Percentiles rank a stretch among this genome's conserved stretches.
These are phyloP conservation scores for Debaryomyces fabryi DNA, from an alignment of 1,139 yeast species.

Conservation along the genomic window DNA sequence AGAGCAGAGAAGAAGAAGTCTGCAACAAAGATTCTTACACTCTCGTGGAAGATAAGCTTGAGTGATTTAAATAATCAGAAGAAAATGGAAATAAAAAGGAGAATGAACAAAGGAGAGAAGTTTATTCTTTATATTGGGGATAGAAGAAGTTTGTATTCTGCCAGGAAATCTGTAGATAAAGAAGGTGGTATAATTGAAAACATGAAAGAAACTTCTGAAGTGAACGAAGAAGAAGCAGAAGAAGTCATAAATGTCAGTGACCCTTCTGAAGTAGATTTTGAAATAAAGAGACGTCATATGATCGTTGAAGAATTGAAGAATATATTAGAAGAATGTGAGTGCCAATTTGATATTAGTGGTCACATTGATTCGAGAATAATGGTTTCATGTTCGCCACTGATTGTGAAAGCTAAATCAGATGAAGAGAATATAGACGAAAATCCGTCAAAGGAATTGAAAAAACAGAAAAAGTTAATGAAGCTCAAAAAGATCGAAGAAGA, in stretches of 20 bases:
- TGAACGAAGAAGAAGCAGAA: slow-evolving; percentile 14
- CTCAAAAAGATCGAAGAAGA: slow-evolving; percentile 18
- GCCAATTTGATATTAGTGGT: slow-evolving; percentile 37
- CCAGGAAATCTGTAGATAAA: slow-evolving; percentile 19
- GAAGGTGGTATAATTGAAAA: slow-evolving; percentile 17
- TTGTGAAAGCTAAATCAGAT: slow-evolving; percentile 11
- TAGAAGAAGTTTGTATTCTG: slow-evolving; percentile 20
- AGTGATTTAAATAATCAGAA: slow-evolving; percentile 46
- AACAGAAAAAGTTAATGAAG: slow-evolving; percentile 16
- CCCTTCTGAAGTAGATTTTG: slow-evolving; percentile 27
- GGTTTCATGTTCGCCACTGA: slow-evolving; percentile 23
- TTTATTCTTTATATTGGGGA: slow-evolving; percentile 35
- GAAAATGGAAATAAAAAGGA: slow-evolving; percentile 33
- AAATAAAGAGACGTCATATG: slow-evolving; percentile 34
- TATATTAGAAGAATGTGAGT: slow-evolving; percentile 33
- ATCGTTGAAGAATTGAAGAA: slow-evolving; percentile 27
- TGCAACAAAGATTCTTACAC: slow-evolving; percentile 35
- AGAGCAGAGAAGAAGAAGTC: slow-evolving; percentile 40
- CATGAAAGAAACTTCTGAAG: slow-evolving; percentile 9
- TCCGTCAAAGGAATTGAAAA: slow-evolving; percentile 22
- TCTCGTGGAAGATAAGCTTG: slow-evolving; percentile 44
- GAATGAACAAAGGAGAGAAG: slow-evolving; percentile 37
- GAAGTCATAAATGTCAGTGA: slow-evolving; percentile 15
- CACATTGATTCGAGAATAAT: slow-evolving; percentile 24
- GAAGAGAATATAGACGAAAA: slow-evolving; percentile 9